Evolutionary conservation across 768 basidiomycete species (phyloP), one percentile per base, ranked within the genome.

Genomic region (Galerina marginata): DNA sequence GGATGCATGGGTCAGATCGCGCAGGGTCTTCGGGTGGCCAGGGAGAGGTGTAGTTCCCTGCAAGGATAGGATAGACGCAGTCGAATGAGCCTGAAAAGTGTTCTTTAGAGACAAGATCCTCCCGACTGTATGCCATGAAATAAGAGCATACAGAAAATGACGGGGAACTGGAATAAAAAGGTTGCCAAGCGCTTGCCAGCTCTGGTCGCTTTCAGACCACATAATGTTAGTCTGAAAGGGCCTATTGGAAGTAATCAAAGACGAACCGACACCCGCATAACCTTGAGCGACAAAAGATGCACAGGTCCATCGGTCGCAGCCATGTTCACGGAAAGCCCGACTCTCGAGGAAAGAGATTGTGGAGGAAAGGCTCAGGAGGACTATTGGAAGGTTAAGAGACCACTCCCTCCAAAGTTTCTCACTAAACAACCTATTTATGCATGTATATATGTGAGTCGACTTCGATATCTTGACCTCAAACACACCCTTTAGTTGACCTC

Each of bases 231-330:
- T 61, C 49, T 54, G 37, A 11, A 20, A n/a, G 57, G 50, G 44
- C 48, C 47, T 56, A 25, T n/a, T 47, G 20, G 47, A 29, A 56
- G 58, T 29, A 64, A 56, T 48, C 56, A 37, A 61, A 46, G 54
- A 87, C 91, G 74, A 76, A 94, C 92, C 72, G 92, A 93, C 59
- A 92, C 84, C 55, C 92, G 85, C 90, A 94, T 94, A 58, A 93
- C 92, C 74, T 94, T 94, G 65, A 94, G 78, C 3, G 92, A 89
- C 43, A 94, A 71, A 39, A 88, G 77, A 72, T 93, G 91, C 1
- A 81, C 78, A 56, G 85, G 82, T 40, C 82, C 82, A 62, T 92
- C 90, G 62, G 60, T 63, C 38, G 68, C 52, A 39, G 74, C 64
- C 75, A 76, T 76, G 33, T 60, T 66, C 20, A n/a, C 20, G 11